Evolutionary conservation across 441 rosid species (phyloP), one percentile per base, ranked within the genome.

Genomic region (Erodium moschatum): DNA sequence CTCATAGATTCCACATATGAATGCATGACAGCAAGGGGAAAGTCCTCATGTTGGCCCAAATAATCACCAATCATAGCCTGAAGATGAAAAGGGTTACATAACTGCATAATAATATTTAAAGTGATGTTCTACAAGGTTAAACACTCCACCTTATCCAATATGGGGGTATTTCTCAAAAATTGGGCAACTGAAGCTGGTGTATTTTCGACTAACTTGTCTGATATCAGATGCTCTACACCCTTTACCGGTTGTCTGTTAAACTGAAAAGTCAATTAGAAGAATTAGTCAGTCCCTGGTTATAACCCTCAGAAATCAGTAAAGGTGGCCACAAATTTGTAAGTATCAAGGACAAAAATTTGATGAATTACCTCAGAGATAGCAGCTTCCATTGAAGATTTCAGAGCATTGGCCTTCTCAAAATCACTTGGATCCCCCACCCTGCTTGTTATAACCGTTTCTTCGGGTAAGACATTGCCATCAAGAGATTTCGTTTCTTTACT

Each of bases 11-110:
- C 98, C 67, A 95, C 95, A 82, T 83, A 95, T 73, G 93, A 91
- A 75, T 95, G 98, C 99, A 95, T 95, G 76, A 95, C 99, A 75
- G 98, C 89, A 74, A 95, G 95, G 64, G 99, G 95, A 83, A 92
- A 95, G 78, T 95, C 98, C 81, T 92, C 97, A 40, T 88, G 97
- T 73, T 90, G 99, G 76, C 99, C 99, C 79, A 95, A 76, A 78
- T 90, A 95, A 76, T 95, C 98, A 68, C 99, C 99, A 46, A 90
- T 85, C 96, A 92, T 87, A 63, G 85, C 96, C 99, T 95, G 91
- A 84, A 79, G 78, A 67, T 40, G 76, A 78, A 70, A 77, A 77
- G 27, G 44, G 77, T 88, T 81, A 85, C 67, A 76, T 16, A 13
- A 65, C 71, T 33, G 73, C 68, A 71, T 40, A 63, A 38, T 69